Percentiles rank a stretch among this genome's conserved stretches.
These are phyloP conservation scores for Nectriaceae sp. DNA, from an alignment of 2,329 filamentous ascomycete species.

Conservation along the genomic window DNA sequence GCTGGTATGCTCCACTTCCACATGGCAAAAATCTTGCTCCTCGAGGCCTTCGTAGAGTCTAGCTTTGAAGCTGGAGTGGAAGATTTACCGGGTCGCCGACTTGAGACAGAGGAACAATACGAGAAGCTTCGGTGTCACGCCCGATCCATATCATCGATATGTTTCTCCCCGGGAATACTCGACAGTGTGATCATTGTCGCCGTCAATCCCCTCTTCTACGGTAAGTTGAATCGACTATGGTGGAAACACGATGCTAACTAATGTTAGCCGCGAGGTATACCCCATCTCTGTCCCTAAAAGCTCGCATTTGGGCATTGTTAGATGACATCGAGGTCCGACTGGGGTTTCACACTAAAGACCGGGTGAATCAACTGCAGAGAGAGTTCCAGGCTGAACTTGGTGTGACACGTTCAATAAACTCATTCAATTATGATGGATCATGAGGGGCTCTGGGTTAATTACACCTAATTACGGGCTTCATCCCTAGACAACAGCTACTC, in stretches of 20 bases:
- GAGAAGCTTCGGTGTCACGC: too few species aligned
- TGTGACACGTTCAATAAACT: too few species aligned
- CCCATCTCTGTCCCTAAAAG: neutral
- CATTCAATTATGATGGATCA: too few species aligned
- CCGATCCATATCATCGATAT: neutral
- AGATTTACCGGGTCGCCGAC: neutral
- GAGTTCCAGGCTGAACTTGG: too few species aligned
- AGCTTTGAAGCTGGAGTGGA: too few species aligned
- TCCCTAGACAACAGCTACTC: neutral
- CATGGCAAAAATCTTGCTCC: neutral
- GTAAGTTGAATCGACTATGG: neutral
- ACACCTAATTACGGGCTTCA: too few species aligned
- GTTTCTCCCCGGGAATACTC: neutral
- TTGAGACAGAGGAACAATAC: too few species aligned
- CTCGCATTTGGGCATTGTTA: neutral
- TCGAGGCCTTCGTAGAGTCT: neutral
- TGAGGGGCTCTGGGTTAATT: too few species aligned
- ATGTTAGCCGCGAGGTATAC: neutral
- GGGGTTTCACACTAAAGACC: neutral
- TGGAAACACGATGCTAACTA: neutral
- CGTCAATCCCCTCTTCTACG: conserved; percentile 1
- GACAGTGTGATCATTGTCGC: neutral
- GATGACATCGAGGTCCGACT: neutral
- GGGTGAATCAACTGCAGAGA: neutral
- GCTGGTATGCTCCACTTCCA: too few species aligned